Percentiles rank a stretch among this genome's conserved stretches.
Conservation (phyloP, 208 protist genomes). For the Leishmania mexicana region DNA sequence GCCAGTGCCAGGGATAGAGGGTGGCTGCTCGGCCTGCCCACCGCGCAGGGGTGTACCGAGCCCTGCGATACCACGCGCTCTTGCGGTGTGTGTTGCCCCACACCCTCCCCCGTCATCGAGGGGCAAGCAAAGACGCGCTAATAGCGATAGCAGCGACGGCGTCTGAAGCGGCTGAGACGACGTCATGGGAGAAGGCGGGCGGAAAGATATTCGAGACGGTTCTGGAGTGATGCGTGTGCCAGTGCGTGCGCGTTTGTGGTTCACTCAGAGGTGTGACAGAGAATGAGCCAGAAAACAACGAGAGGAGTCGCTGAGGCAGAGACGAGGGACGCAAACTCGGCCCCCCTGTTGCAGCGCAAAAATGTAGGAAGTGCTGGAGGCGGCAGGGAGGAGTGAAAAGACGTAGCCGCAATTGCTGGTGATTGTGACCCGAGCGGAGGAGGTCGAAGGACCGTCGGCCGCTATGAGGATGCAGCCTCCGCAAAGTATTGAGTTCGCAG, state of each 20-base stretch:
- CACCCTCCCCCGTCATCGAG: neutral
- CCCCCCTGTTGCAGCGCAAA: neutral
- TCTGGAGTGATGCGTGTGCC: neutral
- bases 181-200: neutral
- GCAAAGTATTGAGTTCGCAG: constrained; percentile 26
- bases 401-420: neutral
- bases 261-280: neutral
- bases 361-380: neutral
- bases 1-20: neutral
- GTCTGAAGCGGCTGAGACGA: neutral
- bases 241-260: neutral
- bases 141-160: neutral
- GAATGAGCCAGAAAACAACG: neutral
- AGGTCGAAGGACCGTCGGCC: neutral
- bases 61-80: neutral
- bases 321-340: neutral
- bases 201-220: neutral
- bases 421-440: neutral
- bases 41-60: neutral
- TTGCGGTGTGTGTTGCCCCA: neutral
- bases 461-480: constrained; percentile 10
- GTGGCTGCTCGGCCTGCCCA: neutral
- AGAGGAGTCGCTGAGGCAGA: neutral
- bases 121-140: neutral
- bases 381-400: neutral